Percentiles rank a stretch among this genome's conserved stretches.
Conservation (phyloP, 169 alveolate genomes). For the Plasmodium sp. region DNA sequence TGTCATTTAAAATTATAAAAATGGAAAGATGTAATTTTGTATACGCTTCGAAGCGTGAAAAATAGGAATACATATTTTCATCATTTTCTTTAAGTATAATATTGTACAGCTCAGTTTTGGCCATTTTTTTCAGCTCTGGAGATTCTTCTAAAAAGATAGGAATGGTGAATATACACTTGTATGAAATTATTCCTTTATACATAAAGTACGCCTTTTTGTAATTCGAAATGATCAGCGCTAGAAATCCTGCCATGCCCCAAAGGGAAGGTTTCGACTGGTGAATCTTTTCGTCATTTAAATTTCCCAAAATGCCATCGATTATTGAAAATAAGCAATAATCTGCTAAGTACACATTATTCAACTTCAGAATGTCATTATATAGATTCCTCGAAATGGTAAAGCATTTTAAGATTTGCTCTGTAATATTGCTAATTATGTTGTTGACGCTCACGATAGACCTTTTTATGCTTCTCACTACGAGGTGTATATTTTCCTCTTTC, state of each 20-base stretch:
- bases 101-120: conserved; percentile 8
- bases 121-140: not conserved
- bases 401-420: conserved; percentile 56
- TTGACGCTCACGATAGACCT: conserved; percentile 28
- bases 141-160: conserved; percentile 23
- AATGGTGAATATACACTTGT: conserved; percentile 32
- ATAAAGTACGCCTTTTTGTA: conserved; percentile 62
- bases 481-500: conserved; percentile 16
- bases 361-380: conserved; percentile 45
- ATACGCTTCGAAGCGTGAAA: conserved; percentile 36
- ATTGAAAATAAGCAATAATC: conserved; percentile 61
- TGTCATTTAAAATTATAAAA: conserved; percentile 55
- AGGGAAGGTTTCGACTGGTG: conserved; percentile 39
- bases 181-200: conserved; percentile 50
- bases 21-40: conserved; percentile 43
- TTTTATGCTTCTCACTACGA: conserved; percentile 22
- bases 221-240: conserved; percentile 45
- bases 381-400: conserved; percentile 32
- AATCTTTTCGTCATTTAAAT: conserved; percentile 32
- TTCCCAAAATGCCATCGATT: conserved; percentile 34
- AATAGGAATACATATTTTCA: conserved; percentile 22
- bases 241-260: conserved; percentile 49
- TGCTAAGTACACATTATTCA: conserved; percentile 34
- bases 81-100: conserved; percentile 43
- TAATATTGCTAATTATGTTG: conserved; percentile 33